Conservation (phyloP, 108 stramenopile species). For the Pseudonitzschia multiseries region DNA sequence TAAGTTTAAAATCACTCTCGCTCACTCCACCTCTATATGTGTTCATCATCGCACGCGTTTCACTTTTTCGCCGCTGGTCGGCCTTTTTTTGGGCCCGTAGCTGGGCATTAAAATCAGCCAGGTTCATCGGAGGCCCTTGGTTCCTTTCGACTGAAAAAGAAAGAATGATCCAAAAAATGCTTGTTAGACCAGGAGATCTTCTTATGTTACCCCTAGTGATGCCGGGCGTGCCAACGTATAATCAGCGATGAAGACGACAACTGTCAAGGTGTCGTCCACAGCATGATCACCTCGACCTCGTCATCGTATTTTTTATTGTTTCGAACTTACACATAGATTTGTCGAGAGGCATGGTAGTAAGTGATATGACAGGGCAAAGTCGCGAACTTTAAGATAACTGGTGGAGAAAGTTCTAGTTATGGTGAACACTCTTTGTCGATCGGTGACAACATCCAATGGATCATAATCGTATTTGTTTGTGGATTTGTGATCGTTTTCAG, state of each 20-base stretch:
- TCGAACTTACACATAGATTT: slow-evolving; percentile 31
- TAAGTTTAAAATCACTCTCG: slow-evolving; percentile 22
- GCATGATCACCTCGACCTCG: neutral
- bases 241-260: neutral
- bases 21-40: neutral
- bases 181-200: neutral
- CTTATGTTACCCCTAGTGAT: neutral
- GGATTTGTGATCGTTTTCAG: too few relatives aligned
- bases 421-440: neutral
- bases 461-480: neutral
- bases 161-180: neutral
- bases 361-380: neutral
- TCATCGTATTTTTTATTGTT: neutral
- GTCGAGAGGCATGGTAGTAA: slow-evolving; percentile 25
- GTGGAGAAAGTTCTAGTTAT: neutral
- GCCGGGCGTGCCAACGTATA: neutral
- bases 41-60: neutral
- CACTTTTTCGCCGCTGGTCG: slow-evolving; percentile 16
- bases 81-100: slow-evolving; percentile 26
- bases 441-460: neutral
- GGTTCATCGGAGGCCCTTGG: slow-evolving; percentile 10
- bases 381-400: neutral
- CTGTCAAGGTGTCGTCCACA: neutral
- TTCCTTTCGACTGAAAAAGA: slow-evolving; percentile 20
- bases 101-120: slow-evolving; percentile 23